A percentile compares a stretch with the other conserved stretches of the same genome.
Conservation (phyloP, 768 basidiomycete genomes). For the Suillus variegatus region DNA sequence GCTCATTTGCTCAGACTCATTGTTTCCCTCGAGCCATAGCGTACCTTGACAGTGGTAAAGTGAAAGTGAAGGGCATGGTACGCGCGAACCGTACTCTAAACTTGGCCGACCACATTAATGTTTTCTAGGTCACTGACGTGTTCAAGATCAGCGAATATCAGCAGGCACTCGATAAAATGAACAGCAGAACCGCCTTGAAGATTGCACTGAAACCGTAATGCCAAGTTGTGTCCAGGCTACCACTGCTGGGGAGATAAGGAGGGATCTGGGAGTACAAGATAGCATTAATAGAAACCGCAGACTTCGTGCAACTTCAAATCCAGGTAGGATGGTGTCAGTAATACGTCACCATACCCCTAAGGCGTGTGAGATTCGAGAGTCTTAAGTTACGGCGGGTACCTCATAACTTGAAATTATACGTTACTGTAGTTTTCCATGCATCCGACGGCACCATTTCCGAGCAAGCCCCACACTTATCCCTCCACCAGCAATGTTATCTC, state of each 20-base stretch:
- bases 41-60: conserved; percentile 56
- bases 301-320: too few relatives aligned
- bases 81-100: conserved; percentile 5
- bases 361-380: too few relatives aligned
- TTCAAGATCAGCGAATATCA: conserved; percentile 62
- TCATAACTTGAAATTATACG: too few relatives aligned
- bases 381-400: too few relatives aligned
- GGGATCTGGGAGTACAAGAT: too few relatives aligned
- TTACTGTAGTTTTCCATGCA: too few relatives aligned
- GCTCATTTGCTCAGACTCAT: conserved; percentile 57
- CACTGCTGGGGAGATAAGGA: too few relatives aligned
- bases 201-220: conserved; percentile 49
- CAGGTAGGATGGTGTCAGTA: too few relatives aligned
- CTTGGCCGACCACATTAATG: not conserved
- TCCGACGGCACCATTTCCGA: not conserved
- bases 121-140: conserved; percentile 51
- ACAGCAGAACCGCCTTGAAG: conserved; percentile 53
- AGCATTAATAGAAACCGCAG: too few relatives aligned
- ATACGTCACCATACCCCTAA: too few relatives aligned
- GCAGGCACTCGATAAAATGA: conserved; percentile 67
- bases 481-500: conserved; percentile 17
- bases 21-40: conserved; percentile 62
- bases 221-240: not conserved
- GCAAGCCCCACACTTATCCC: not conserved
- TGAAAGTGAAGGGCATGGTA: conserved; percentile 54